Evolutionary conservation across 164 flowering plant genomes (phyloP).

Genomic region (Buxus sempervirens): DNA sequence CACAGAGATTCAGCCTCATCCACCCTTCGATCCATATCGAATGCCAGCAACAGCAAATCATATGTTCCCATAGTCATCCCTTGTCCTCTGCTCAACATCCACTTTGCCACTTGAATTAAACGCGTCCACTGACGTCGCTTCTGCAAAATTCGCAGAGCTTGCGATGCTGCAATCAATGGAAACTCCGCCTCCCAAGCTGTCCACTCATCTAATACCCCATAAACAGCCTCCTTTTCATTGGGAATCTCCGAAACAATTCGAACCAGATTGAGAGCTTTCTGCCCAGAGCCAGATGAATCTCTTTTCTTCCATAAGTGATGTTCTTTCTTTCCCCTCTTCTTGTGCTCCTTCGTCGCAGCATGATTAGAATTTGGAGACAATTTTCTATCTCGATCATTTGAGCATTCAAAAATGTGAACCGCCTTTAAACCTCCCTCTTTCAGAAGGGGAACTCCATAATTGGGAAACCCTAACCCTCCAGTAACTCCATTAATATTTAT

Average conservation of each 20-base stretch:
- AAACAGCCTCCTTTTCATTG: constrained; percentile 80
- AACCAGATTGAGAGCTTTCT: constrained; percentile 77
- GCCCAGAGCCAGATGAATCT: constrained; percentile 83
- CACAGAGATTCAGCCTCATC: constrained; percentile 93
- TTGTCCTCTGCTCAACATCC: constrained; percentile 98
- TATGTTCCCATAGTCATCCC: constrained; percentile 94
- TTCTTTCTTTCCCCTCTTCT: constrained; percentile 40
- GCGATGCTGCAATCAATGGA: constrained; percentile 81
- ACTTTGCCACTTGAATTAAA: constrained; percentile 66
- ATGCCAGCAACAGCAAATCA: constrained; percentile 82
- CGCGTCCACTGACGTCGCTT: constrained; percentile 32
- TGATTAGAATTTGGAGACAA: background rate
- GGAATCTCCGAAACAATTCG: constrained; percentile 72
- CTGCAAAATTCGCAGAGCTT: constrained; percentile 70
- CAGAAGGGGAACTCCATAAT: background rate
- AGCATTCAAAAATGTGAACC: background rate
- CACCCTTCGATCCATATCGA: constrained; percentile 78
- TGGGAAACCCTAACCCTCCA: background rate
- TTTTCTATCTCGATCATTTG: background rate
- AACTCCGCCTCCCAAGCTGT: constrained; percentile 90
- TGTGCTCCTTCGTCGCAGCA: constrained; percentile 19
- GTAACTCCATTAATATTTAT: no score
- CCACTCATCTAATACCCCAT: constrained; percentile 92
- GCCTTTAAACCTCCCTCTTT: background rate
- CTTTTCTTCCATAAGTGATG: constrained; percentile 87